Conservation (phyloP, 1,284 basidiomycete genomes). For the Erythrobasidium hasegawianum region DNA sequence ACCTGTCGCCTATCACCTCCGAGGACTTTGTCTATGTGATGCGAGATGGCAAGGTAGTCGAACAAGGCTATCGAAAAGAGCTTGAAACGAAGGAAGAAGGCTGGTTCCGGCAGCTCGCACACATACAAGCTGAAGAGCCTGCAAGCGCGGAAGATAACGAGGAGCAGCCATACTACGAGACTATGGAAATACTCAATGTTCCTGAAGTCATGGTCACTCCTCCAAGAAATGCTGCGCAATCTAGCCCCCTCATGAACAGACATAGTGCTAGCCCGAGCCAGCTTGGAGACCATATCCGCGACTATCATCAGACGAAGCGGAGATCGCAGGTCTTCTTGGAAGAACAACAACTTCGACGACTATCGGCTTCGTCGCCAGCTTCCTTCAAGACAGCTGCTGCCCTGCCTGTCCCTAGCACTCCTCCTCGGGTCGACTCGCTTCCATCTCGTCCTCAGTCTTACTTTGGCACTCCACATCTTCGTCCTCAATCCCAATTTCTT, state of each 20-base stretch:
- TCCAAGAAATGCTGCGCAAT: conserved; percentile 1
- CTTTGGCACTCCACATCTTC: neutral
- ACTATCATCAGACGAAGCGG: conserved; percentile 19
- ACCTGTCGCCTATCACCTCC: conserved; percentile 73
- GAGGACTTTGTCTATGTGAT: conserved; percentile 91
- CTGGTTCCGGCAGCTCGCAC: conserved; percentile 49
- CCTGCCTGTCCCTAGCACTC: neutral
- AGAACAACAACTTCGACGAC: conserved; percentile 18
- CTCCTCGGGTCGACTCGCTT: neutral
- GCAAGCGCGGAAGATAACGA: conserved; percentile 51
- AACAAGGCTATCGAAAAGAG: conserved; percentile 79
- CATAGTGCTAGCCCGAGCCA: conserved; percentile 15
- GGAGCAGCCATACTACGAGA: conserved; percentile 4
- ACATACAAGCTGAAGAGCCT: conserved; percentile 57
- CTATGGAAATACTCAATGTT: conserved; percentile 11
- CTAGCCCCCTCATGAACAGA: conserved; percentile 1
- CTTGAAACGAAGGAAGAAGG: conserved; percentile 57
- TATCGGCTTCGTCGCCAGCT: conserved; percentile 14
- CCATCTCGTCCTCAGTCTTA: neutral
- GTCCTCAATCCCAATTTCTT: neutral
- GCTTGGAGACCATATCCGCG: conserved; percentile 13
- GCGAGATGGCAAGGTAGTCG: conserved; percentile 71
- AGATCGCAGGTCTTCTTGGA: conserved; percentile 19
- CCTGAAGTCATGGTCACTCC: conserved; percentile 18
- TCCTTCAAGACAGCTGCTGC: neutral